Conservation (phyloP, 2,329 filamentous ascomycete species). For the Trichoderma polysporum region DNA sequence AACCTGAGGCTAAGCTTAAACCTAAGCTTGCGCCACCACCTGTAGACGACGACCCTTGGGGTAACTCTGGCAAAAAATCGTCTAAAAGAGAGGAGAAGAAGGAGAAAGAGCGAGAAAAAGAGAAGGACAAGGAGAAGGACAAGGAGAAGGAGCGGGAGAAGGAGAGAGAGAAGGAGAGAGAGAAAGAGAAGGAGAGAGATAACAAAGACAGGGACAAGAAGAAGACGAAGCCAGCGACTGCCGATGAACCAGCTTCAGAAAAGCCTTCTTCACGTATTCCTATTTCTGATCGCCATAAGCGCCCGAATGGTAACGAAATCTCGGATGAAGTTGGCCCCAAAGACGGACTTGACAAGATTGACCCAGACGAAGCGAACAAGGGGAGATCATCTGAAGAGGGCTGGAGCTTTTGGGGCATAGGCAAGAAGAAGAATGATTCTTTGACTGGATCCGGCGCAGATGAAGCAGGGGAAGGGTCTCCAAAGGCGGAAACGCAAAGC, state of each 20-base stretch:
- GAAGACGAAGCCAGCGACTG: background rate
- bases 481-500: background rate
- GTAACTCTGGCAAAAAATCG: constrained; percentile 25
- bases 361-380: constrained; percentile 18
- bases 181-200: constrained; percentile 31
- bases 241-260: background rate
- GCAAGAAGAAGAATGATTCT: constrained; percentile 15
- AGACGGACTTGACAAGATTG: background rate
- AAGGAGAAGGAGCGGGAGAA: constrained; percentile 26
- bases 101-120: constrained; percentile 24
- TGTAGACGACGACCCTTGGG: constrained; percentile 29
- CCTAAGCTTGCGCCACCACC: constrained; percentile 26
- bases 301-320: constrained; percentile 24
- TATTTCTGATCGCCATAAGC: background rate
- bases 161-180: constrained; percentile 29
- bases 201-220: constrained; percentile 29
- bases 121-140: constrained; percentile 25
- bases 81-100: constrained; percentile 36
- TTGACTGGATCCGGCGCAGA: constrained; percentile 4
- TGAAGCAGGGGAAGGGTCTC: background rate
- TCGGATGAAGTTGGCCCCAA: constrained; percentile 16
- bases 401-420: constrained; percentile 32
- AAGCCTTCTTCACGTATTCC: background rate
- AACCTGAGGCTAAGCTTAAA: constrained; percentile 26
- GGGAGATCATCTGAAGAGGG: constrained; percentile 27